Evolutionary conservation across 768 basidiomycete genomes (phyloP).

Genomic region (Termitomyces bulborhizus): DNA sequence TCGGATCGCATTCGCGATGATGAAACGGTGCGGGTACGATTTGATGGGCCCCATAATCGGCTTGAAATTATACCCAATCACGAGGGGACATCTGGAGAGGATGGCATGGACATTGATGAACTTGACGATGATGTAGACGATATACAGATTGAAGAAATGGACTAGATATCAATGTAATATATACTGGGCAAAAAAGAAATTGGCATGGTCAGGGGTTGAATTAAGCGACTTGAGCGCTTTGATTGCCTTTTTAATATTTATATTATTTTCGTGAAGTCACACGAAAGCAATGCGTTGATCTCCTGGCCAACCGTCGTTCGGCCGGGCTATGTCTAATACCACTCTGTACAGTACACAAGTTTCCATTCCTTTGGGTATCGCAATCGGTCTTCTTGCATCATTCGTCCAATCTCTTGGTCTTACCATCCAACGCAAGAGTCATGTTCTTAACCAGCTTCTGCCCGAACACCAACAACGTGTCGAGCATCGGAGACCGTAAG

Average conservation of each 20-base stretch:
- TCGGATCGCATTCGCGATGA: slow-evolving; percentile 78
- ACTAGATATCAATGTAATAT: slow-evolving; percentile 11
- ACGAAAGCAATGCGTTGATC: background rate
- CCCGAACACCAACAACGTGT: slow-evolving; percentile 58
- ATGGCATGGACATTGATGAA: slow-evolving; percentile 56
- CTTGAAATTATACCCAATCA: slow-evolving; percentile 82
- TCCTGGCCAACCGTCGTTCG: background rate
- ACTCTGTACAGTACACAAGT: slow-evolving; percentile 22
- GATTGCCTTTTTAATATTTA: no score
- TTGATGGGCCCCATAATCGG: slow-evolving; percentile 79
- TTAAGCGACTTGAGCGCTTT: no score
- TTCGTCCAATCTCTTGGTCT: slow-evolving; percentile 89
- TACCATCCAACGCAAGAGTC: slow-evolving; percentile 91
- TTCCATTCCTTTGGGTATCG: slow-evolving; percentile 46
- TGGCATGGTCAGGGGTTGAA: no score
- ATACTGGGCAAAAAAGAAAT: background rate
- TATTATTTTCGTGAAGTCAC: background rate
- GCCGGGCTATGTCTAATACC: slow-evolving; percentile 1
- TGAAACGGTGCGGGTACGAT: slow-evolving; percentile 68
- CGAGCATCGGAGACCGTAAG: slow-evolving; percentile 78
- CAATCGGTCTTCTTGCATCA: slow-evolving; percentile 70
- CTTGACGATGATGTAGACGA: slow-evolving; percentile 44
- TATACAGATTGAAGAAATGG: slow-evolving; percentile 69
- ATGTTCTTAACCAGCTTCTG: slow-evolving; percentile 73
- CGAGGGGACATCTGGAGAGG: slow-evolving; percentile 42